Base-by-base conservation (phyloP, 176 grass and related monocot species). In the Calamus simplicifolius region DNA sequence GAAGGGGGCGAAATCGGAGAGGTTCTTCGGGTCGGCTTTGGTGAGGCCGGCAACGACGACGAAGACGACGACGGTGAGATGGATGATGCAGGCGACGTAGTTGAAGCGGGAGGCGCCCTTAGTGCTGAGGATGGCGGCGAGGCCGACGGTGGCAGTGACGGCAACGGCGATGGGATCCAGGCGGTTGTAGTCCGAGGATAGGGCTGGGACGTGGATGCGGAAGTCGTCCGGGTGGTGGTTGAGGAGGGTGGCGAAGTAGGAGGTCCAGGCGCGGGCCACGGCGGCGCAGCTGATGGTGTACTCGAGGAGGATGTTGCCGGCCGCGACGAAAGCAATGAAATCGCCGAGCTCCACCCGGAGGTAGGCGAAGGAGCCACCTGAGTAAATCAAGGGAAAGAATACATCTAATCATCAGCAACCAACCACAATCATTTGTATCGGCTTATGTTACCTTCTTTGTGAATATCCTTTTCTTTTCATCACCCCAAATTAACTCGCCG, bases 231-330 rank as follows among this genome's bases (percentile, higher is more conserved):
- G 26, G 52, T 79, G 67, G 26, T 68, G 78, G 31, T 69, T 78
- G 3, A 86, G 18, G 69, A 86, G 78, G 3, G 74, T 69, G 13
- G 83, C 54, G 49, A 86, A 64, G 69, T 86, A 86, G 0, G 78
- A 80, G 15, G 78, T 81, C 83, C 83, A 86, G 15, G 78, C 77
- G 26, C 83, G 64, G 3, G 69, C 78, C 13, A 87, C 30, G 1
- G 69, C 74, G 3, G 84, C 79, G 0, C 70, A 74, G 3, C 84
- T 79, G 0, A 87, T 66, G 49, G 78, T 63, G 35, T 66, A 69
- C 65, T 87, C 74, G 4, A 88, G 79, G 8, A 83, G 79, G 18
- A 88, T 78, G 66, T 83, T 82, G 27, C 63, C 75, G 28, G 79
- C 75, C 29, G 80, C 68, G 67, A 88, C 30, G 70, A 74, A 87